These are phyloP conservation scores for Protea cynaroides DNA, from an alignment of 164 flowering plant species.

Conservation along the genomic window DNA sequence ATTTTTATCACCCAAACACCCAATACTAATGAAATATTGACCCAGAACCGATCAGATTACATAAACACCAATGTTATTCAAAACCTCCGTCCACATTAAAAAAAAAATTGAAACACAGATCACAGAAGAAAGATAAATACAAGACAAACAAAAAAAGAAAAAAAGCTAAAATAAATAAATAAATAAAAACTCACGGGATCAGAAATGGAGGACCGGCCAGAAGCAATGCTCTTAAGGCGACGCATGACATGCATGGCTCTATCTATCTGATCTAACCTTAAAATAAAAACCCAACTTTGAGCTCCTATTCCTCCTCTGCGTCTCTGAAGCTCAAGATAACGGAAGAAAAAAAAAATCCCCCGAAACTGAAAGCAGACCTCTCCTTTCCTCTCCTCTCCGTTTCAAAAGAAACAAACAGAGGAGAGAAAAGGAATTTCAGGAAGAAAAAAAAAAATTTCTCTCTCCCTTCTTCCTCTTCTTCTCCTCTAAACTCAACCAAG, in stretches of 20 bases:
- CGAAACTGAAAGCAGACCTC: neutral
- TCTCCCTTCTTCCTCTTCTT: neutral
- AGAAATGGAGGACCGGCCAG: conserved; percentile 85
- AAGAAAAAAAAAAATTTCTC: neutral
- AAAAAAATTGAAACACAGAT: too few relatives aligned
- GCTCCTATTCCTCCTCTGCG: neutral
- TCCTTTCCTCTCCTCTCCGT: neutral
- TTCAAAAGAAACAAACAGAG: neutral
- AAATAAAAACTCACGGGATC: conserved; percentile 55
- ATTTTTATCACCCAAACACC: neutral
- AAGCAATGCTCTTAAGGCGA: conserved; percentile 85
- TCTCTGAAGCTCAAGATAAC: neutral
- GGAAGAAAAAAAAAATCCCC: neutral
- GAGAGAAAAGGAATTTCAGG: neutral
- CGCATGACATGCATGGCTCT: conserved; percentile 75
- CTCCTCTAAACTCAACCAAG: too few relatives aligned
- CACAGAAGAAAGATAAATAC: neutral
- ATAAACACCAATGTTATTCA: neutral
- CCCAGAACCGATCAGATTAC: neutral
- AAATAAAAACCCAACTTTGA: too few relatives aligned
- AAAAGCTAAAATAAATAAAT: neutral
- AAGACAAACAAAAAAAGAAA: neutral
- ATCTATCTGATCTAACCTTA: conserved; percentile 1
- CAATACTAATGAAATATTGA: neutral
- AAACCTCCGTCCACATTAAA: too few relatives aligned